Base-by-base conservation (phyloP, 371 early-diverging fungal genomes). In the Funneliformis caledonium region DNA sequence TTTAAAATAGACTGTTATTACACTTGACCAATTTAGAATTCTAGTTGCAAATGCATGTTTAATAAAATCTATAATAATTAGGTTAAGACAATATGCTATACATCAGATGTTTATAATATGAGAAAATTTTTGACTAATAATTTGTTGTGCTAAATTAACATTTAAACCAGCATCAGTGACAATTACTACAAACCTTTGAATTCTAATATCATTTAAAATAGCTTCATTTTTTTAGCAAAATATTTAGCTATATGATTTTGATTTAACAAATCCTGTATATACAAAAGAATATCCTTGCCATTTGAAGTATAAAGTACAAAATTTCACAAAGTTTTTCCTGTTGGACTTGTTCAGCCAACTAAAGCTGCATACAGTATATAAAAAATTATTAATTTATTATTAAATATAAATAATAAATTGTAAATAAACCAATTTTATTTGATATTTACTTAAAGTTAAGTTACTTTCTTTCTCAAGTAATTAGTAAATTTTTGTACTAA, bases 21-120 rank as follows among this genome's bases (percentile, higher is more conserved):
- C 9, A 69, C 9, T 64, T 69, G 12, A 69, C 70, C 70, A 69
- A 47, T 69, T 69, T n/a, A 69, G 12, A 47, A 69, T 69, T 47
- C 31, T 11, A 3, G 7, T 69, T 42, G 70, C 43, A 72, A 37
- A 72, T 4, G 10, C 10, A 10, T 48, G 48, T 48, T 48, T 48
- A 4, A 8, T 48, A 48, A 48, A 48, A 48, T 73, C 60, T 56
- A 8, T 31, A 5, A 56, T 19, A 7, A 72, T 72, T 22, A 72
- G 26, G 26, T 72, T 72, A 0, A 72, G 12, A 52, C 43, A 48
- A 72, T 72, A 56, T 72, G 56, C 73, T 4, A 56, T 56, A 22
- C 73, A 72, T 4, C 52, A 6, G 2, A 72, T 48, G n/a, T 59
- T 43, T 3, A 48, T 52, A 61, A 61, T 61, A 61, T 61, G n/a